Base-by-base conservation (phyloP, 345 rosid genomes). In the Trapa incisa region DNA sequence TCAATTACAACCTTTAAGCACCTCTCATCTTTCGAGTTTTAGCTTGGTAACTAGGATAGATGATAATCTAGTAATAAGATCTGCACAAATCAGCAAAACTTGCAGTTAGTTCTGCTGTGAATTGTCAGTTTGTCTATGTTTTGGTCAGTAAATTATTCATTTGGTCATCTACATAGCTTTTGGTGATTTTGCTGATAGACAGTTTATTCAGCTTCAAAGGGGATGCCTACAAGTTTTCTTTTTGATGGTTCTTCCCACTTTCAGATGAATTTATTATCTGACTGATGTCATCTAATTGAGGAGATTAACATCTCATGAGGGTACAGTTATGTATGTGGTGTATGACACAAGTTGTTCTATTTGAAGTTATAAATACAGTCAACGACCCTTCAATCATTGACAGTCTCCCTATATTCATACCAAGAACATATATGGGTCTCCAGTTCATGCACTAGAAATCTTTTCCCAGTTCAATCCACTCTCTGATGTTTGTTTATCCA, bases 141-240 rank as follows among this genome's bases (percentile, higher is more conserved):
- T 54, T 54, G 16, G 33, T 11, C 29, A 17, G 29, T 3, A 22
- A n/a, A 57, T 57, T 57, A 6, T 57, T 57, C 32, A 8, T 29
- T 32, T 11, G 32, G 32, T 1, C 1, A 58, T 33, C 35, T 32
- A 29, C 11, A 5, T 58, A 35, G 56, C 15, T 58, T 58, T 32
- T 58, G 38, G 33, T 58, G 63, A 29, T 38, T 58, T 37, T 32
- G 63, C 38, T 58, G 37, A 58, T 58, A 58, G 63, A 58, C 63
- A 16, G 37, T 3, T 58, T 32, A 4, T 8, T 58, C 15, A 58
- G 37, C 63, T 29, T 58, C 37, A 9, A 58, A 54, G 17, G 7
- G 60, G 60, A 54, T 22, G 33, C 33, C n/a, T 1, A n/a, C 37
- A 33, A 58, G 37, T 29, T 58, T 58, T 16, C 13, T 58, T 32